A percentile compares a stretch with the other conserved stretches of the same genome.
phyloP scores from a whole-genome alignment of 2,329 filamentous ascomycete genomes.

The Colletotrichum lini region DNA sequence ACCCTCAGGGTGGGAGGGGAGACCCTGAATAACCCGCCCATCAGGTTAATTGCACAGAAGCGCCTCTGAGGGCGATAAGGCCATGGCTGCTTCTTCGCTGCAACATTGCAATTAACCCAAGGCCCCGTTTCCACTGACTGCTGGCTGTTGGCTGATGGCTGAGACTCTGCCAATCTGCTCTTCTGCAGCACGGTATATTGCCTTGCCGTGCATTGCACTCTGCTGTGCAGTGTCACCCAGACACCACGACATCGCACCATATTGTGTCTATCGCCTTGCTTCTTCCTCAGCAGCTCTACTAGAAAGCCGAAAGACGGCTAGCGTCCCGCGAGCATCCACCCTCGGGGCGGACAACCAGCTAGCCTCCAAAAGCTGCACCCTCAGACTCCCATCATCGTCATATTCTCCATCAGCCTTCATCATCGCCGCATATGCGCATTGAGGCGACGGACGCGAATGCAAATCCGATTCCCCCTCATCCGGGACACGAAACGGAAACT shows the following conservation, averaged over 20 bases:
- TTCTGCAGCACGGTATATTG: not conserved
- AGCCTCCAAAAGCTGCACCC: not conserved
- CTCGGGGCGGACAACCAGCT: not conserved
- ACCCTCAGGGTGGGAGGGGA: conserved; percentile 7
- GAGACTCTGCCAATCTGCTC: not conserved
- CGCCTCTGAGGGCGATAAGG: conserved; percentile 30
- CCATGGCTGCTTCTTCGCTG: conserved; percentile 13
- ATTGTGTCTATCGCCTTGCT: not conserved
- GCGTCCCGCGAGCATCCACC: conserved; percentile 8
- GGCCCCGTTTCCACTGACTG: not conserved
- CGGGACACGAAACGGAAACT: not conserved
- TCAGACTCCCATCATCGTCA: conserved; percentile 20
- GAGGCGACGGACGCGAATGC: conserved; percentile 2
- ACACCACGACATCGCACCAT: conserved; percentile 10
- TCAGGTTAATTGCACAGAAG: conserved; percentile 28
- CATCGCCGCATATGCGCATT: conserved; percentile 21
- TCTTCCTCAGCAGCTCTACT: conserved; percentile 22
- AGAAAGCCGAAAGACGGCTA: conserved; percentile 25
- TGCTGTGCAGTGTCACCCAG: not conserved
- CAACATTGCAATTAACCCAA: conserved; percentile 32
- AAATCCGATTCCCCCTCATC: not conserved
- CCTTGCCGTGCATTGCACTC: not conserved
- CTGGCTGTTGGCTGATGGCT: not conserved
- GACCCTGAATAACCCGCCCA: conserved; percentile 26
- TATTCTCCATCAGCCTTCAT: conserved; percentile 8